A percentile compares a stretch with the other conserved stretches of the same genome.
Conservation (phyloP, 2,329 filamentous ascomycete species). For the Clarireedia hainanense region DNA sequence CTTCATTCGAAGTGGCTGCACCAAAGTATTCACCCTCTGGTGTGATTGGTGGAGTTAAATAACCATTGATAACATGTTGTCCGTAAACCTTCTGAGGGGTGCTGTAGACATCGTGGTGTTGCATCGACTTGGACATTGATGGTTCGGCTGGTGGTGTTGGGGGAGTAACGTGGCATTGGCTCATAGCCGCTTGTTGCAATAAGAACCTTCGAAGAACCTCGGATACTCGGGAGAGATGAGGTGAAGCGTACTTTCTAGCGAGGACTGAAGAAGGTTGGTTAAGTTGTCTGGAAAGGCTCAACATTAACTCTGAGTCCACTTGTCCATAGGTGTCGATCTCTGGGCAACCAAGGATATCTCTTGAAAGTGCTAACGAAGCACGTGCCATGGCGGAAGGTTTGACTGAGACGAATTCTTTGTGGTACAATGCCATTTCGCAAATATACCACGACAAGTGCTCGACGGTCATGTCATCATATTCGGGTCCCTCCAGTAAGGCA, state of each 20-base stretch:
- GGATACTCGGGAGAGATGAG: slow-evolving; percentile 57
- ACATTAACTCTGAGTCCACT: slow-evolving; percentile 58
- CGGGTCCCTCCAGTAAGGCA: slow-evolving; percentile 65
- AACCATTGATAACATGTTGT: slow-evolving; percentile 57
- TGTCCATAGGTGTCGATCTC: slow-evolving; percentile 66
- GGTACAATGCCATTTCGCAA: slow-evolving; percentile 89
- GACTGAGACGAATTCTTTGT: slow-evolving; percentile 92
- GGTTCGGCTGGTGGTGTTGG: slow-evolving; percentile 53
- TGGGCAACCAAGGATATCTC: slow-evolving; percentile 75
- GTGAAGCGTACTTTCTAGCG: slow-evolving; percentile 59
- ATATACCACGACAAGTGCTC: slow-evolving; percentile 95
- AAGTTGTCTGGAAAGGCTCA: slow-evolving; percentile 46
- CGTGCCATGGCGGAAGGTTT: slow-evolving; percentile 86
- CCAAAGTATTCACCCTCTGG: slow-evolving; percentile 58
- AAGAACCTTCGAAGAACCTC: slow-evolving; percentile 59
- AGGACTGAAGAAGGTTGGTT: slow-evolving; percentile 61
- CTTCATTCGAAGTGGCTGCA: slow-evolving; percentile 17
- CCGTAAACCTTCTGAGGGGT: slow-evolving; percentile 73
- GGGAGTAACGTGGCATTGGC: slow-evolving; percentile 47
- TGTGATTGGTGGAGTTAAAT: slow-evolving; percentile 79
- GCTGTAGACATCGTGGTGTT: slow-evolving; percentile 48
- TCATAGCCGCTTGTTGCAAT: slow-evolving; percentile 49
- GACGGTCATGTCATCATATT: slow-evolving; percentile 71
- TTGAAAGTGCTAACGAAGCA: slow-evolving; percentile 75
- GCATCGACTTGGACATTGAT: slow-evolving; percentile 36